phyloP scores from a whole-genome alignment of 2,329 filamentous ascomycete species.

The Pseudocercospora crystallina region DNA sequence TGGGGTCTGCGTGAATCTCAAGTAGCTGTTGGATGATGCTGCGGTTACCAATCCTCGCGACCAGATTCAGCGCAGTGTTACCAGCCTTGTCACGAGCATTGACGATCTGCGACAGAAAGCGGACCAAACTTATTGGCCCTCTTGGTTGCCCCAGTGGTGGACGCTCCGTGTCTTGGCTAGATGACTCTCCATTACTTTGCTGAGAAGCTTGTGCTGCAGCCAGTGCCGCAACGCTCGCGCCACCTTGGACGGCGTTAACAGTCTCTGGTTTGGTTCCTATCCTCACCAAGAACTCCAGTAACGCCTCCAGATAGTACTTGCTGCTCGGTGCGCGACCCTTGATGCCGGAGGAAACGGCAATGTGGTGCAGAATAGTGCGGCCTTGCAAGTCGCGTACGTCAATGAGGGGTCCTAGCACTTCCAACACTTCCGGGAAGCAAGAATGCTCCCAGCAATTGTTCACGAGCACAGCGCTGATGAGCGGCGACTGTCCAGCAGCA shows the following conservation, averaged over 20 bases:
- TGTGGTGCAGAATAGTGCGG: conserved; percentile 90
- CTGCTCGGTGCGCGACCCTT: conserved; percentile 89
- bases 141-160: conserved; percentile 12
- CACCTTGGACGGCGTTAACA: conserved; percentile 47
- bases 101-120: conserved; percentile 96
- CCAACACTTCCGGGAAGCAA: conserved; percentile 86
- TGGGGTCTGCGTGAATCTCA: conserved; percentile 91
- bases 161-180: conserved; percentile 28
- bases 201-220: conserved; percentile 26
- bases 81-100: conserved; percentile 92
- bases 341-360: conserved; percentile 91
- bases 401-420: conserved; percentile 84
- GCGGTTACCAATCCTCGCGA: conserved; percentile 85
- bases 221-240: conserved; percentile 49
- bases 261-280: conserved; percentile 50
- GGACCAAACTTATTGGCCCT: conserved; percentile 78
- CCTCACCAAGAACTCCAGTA: conserved; percentile 90
- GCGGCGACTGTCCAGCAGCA: conserved; percentile 81
- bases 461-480: conserved; percentile 89
- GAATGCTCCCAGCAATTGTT: conserved; percentile 92
- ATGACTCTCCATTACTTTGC: conserved; percentile 28
- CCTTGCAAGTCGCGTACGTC: conserved; percentile 87
- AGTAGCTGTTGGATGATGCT: conserved; percentile 96
- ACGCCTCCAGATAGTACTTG: conserved; percentile 91
- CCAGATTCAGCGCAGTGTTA: conserved; percentile 92